A percentile compares a stretch with the other conserved stretches of the same genome.
phyloP scores from a whole-genome alignment of 106 monocot species.

The Triglochin maritima region DNA sequence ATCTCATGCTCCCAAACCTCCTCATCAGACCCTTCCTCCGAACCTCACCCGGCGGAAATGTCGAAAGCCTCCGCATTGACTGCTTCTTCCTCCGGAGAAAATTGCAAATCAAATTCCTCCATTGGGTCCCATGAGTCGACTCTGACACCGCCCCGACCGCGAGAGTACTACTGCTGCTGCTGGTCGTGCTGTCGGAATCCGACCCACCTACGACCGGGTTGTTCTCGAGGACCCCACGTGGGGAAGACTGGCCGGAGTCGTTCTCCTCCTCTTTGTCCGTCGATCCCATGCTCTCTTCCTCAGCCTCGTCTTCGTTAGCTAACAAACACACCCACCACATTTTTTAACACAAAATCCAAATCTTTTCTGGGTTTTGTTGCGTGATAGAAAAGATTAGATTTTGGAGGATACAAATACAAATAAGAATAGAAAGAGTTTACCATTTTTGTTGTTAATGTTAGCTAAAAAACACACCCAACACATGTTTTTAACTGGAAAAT shows the following conservation, averaged over 20 bases:
- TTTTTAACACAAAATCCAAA: no score
- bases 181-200: constrained; percentile 26
- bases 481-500: no score
- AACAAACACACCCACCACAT: no score
- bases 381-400: no score
- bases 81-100: constrained; percentile 39
- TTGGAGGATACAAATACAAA: no score
- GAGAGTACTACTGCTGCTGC: constrained; percentile 17
- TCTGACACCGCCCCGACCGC: background rate
- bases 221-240: constrained; percentile 34
- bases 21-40: constrained; percentile 6
- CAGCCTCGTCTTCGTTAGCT: no score
- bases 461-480: no score
- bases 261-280: no score
- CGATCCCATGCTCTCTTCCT: no score
- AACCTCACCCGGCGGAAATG: constrained; percentile 29
- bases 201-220: constrained; percentile 10
- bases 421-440: no score
- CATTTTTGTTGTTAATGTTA: no score
- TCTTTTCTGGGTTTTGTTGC: no score
- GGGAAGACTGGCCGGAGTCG: constrained; percentile 20
- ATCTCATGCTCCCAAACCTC: constrained; percentile 6
- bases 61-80: constrained; percentile 22
- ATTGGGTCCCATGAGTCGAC: constrained; percentile 30
- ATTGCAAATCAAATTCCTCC: constrained; percentile 51